phyloP scores from a whole-genome alignment of 1,139 yeast species.

The Debaryomycetaceae sp. region DNA sequence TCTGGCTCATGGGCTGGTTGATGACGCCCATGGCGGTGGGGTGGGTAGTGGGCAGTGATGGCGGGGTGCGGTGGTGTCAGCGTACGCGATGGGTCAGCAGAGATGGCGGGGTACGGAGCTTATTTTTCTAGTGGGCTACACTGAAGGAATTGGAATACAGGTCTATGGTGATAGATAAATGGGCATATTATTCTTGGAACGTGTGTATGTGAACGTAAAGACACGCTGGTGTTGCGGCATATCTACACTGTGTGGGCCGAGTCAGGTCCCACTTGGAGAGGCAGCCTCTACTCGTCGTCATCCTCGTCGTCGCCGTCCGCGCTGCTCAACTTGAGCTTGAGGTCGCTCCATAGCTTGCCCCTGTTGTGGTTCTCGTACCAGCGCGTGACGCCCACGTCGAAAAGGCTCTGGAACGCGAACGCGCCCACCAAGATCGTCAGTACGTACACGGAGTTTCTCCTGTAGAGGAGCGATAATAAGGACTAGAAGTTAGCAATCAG shows the following conservation, averaged over 20 bases:
- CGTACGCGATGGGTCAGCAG: no score
- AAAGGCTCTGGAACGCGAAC: slow-evolving; percentile 79
- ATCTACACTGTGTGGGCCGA: no score
- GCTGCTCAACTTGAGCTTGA: slow-evolving; percentile 54
- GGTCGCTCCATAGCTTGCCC: slow-evolving; percentile 97
- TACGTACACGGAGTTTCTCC: slow-evolving; percentile 89
- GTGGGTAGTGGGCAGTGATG: no score
- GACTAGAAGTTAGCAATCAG: slow-evolving; percentile 8
- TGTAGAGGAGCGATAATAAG: slow-evolving; percentile 37
- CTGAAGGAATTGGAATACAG: no score
- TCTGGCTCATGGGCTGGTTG: slow-evolving; percentile 82
- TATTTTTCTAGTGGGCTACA: no score
- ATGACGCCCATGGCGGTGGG: slow-evolving; percentile 41
- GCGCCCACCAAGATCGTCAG: slow-evolving; percentile 80
- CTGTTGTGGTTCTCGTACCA: slow-evolving; percentile 85
- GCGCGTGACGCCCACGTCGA: slow-evolving; percentile 65
- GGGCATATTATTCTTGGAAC: no score
- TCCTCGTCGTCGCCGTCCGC: slow-evolving; percentile 51
- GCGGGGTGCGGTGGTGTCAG: no score
- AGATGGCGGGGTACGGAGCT: no score
- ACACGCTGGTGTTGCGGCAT: no score
- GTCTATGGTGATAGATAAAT: no score
- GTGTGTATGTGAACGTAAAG: no score
- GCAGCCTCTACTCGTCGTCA: slow-evolving; percentile 40
- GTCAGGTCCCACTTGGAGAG: no score